Evolutionary conservation across 148 eudicot species (phyloP), one percentile per base, ranked within the genome.

Genomic region (Pouteria glomerata): DNA sequence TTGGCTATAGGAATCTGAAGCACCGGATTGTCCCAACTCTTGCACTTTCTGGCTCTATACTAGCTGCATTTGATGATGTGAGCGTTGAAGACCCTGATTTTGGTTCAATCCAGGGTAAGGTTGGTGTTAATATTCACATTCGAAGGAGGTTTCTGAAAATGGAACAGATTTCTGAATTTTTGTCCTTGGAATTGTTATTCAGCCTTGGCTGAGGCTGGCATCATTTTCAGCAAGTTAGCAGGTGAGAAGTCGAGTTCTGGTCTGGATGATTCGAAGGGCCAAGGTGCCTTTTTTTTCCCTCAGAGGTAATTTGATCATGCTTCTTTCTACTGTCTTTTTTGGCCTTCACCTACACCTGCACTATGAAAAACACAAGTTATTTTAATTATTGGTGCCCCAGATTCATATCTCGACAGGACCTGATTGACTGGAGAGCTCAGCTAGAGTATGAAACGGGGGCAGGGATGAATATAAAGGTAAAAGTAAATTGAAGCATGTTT

Each of bases 201-300:
- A 95, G 98, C 93, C 72, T 85, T 95, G 63, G 97, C 98, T 26
- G 98, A 95, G 84, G 86, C 90, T 58, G 98, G 96, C 73, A 80
- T 95, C 58, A 63, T 89, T 66, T 61, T 77, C 44, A 95, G 98
- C 85, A 91, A 85, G 77, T 81, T 95, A 19, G 77, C 90, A 1
- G 65, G 71, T 62, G 73, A 63, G 57, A 76, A 65, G 47, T 50
- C 63, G 3, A 56, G 29, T 66, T 51, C 73, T 45, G 61, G 44
- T 57, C 52, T 31, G 29, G 72, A 75, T 70, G 62, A 68, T 75
- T 72, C 67, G 12, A 72, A 71, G 21, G 61, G 75, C 29, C 73
- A 75, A 60, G 77, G 56, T 66, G 59, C 77, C 58, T 39, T 71
- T 37, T 95, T 95, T 83, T 82, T 19, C 74, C 96, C 98, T n/a